Evolutionary conservation across 768 basidiomycete species (phyloP), one percentile per base, ranked within the genome.

Genomic region (Crepidotus variabilis): DNA sequence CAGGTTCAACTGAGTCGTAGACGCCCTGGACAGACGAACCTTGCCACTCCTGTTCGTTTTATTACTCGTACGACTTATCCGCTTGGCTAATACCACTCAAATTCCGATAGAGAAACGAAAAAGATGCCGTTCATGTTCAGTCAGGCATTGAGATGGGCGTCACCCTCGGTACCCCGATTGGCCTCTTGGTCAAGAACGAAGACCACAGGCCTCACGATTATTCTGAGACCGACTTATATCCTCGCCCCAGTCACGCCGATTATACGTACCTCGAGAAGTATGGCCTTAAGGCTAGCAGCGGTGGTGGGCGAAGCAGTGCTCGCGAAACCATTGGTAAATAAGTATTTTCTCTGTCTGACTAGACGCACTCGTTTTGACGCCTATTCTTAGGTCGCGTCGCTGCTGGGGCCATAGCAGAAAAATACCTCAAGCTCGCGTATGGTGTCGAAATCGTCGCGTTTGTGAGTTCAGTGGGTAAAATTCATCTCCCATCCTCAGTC

Each of bases 121-220:
- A 94, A 69, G 97, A 99, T 71, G 79, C 87, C 20, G 94, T 98
- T 14, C 86, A 89, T 53, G 75, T 99, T 32, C 97, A 99, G 71
- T 96, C 94, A 32, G 97, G 97, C 24, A 78, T 88, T 24, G 97
- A 99, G 71, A 87, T 89, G 60, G 97, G 93, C 23, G 87, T 96
- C 24, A 98, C 97, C 2, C 86, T 99, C 20, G 97, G 97, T 47
- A 99, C 97, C 18, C 97, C 97, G 20, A 98, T 99, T 65, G 95
- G 87, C 1, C 84, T 99, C n/a, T 78, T 98, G 51, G 94, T 99
- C 36, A 91, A 86, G 66, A 99, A 99, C 72, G 94, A 98, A 75
- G 97, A 99, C 70, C 97, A 99, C 68, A 81, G 97, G 24, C 97
- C 97, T 18, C 91, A 98, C 66, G 97, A 99, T 73, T 99, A 99